Conservation (phyloP, 768 basidiomycete species). For the Lepiota brunneoincarnata region DNA sequence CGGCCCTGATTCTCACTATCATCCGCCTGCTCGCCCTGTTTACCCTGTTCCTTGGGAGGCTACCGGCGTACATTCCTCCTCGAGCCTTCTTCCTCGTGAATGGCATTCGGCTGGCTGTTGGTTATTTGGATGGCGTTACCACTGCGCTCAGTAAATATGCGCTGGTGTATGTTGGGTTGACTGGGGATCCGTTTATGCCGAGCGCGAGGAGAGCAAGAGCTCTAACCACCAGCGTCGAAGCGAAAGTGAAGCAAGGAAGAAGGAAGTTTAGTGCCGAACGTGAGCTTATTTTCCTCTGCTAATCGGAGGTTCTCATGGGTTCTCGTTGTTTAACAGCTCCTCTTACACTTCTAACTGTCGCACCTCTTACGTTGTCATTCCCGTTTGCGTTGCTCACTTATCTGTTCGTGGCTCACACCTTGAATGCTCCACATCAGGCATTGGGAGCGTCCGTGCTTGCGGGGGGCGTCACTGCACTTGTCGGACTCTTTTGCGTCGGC, state of each 20-base stretch:
- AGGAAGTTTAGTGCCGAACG: slow-evolving; percentile 57
- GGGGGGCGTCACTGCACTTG: slow-evolving; percentile 76
- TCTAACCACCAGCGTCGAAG: slow-evolving; percentile 34
- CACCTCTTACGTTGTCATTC: slow-evolving; percentile 76
- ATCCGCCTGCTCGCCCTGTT: slow-evolving; percentile 58
- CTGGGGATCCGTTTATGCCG: slow-evolving; percentile 67
- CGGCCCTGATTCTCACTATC: slow-evolving; percentile 72
- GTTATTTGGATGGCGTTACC: slow-evolving; percentile 52
- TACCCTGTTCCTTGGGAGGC: slow-evolving; percentile 47
- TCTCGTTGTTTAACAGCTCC: slow-evolving; percentile 36
- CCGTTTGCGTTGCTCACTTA: slow-evolving; percentile 83
- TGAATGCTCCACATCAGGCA: slow-evolving; percentile 67
- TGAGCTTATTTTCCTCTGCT: slow-evolving; percentile 28
- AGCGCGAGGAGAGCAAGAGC: slow-evolving; percentile 49
- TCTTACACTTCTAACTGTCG: slow-evolving; percentile 71
- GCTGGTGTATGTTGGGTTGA: slow-evolving; percentile 71
- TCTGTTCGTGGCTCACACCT: slow-evolving; percentile 83
- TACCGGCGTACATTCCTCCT: slow-evolving; percentile 54
- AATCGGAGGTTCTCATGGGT: slow-evolving; percentile 4
- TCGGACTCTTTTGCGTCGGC: slow-evolving; percentile 81
- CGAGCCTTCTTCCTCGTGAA: slow-evolving; percentile 42
- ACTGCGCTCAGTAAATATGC: slow-evolving; percentile 57
- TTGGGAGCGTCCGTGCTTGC: slow-evolving; percentile 74
- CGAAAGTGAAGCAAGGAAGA: slow-evolving; percentile 14
- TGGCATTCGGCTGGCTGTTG: slow-evolving; percentile 46